Conservation (phyloP, 176 grass and related monocot species). For the Musa troglodytarum region DNA sequence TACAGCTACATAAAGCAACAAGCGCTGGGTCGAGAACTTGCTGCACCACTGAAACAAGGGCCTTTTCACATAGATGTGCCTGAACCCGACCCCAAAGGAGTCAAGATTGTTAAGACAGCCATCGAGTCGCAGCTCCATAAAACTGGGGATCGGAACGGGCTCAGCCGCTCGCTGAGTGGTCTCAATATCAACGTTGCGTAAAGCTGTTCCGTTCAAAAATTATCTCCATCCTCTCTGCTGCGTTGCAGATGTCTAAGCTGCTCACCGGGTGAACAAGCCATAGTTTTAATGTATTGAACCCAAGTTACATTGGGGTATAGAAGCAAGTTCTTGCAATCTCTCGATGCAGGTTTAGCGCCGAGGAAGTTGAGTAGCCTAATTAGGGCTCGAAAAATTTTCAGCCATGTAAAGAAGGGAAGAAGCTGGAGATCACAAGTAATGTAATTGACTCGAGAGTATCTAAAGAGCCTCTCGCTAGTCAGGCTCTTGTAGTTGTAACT, state of each 20-base stretch:
- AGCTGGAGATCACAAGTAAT: too few species aligned
- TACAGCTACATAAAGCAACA: slow-evolving; percentile 73
- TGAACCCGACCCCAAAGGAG: slow-evolving; percentile 44
- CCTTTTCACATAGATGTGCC: slow-evolving; percentile 70
- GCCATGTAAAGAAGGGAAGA: not conserved
- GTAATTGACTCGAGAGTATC: too few species aligned
- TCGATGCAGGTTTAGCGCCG: slow-evolving; percentile 8
- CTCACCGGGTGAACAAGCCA: not conserved
- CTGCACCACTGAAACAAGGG: slow-evolving; percentile 33
- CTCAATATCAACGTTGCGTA: slow-evolving; percentile 5
- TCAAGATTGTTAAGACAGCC: slow-evolving; percentile 45
- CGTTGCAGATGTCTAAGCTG: not conserved
- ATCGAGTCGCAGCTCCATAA: slow-evolving; percentile 80
- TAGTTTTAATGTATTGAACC: not conserved
- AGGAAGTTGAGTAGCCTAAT: not conserved
- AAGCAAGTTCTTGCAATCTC: slow-evolving; percentile 15
- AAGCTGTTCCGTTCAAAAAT: not conserved
- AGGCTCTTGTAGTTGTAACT: too few species aligned
- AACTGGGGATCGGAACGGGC: slow-evolving; percentile 38
- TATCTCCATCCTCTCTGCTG: not conserved
- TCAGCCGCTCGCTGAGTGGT: slow-evolving; percentile 2
- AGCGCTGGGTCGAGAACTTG: slow-evolving; percentile 31
- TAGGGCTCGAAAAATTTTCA: not conserved
- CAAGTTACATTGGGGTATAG: slow-evolving; percentile 1
- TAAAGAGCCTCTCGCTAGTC: too few species aligned